phyloP scores from a whole-genome alignment of 1,139 yeast genomes.

The Candida tropicalis region DNA sequence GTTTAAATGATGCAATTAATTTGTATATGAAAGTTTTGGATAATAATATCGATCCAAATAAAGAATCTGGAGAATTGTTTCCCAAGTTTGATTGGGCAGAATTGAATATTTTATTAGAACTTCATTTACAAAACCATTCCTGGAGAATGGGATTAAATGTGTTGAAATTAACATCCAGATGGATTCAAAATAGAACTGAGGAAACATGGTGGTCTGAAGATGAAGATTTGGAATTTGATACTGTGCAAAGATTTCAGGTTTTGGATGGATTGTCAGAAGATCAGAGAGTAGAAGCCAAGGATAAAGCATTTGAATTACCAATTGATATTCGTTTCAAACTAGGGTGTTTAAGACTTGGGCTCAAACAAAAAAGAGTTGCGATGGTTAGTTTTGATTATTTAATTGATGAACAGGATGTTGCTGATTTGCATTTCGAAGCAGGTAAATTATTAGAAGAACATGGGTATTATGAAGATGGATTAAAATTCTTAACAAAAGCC shows the following conservation, averaged over 20 bases:
- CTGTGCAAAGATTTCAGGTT: slow-evolving; percentile 49
- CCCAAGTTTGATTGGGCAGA: slow-evolving; percentile 83
- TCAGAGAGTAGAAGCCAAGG: slow-evolving; percentile 27
- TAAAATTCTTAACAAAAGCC: slow-evolving; percentile 61
- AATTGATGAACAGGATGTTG: slow-evolving; percentile 59
- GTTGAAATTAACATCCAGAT: slow-evolving; percentile 73
- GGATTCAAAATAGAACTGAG: slow-evolving; percentile 72
- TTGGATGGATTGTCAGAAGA: slow-evolving; percentile 19
- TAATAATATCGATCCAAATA: slow-evolving; percentile 46
- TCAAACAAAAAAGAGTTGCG: slow-evolving; percentile 71
- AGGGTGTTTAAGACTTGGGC: slow-evolving; percentile 70
- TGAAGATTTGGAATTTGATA: slow-evolving; percentile 78
- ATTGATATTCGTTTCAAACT: slow-evolving; percentile 84
- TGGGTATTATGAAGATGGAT: slow-evolving; percentile 72
- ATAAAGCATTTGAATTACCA: slow-evolving; percentile 57
- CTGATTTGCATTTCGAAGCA: slow-evolving; percentile 76
- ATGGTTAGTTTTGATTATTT: slow-evolving; percentile 61
- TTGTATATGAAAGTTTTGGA: slow-evolving; percentile 71
- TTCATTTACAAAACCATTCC: slow-evolving; percentile 68
- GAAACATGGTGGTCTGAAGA: slow-evolving; percentile 86
- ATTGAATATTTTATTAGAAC: slow-evolving; percentile 78
- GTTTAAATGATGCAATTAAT: slow-evolving; percentile 79
- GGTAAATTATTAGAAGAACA: slow-evolving; percentile 72
- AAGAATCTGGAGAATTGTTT: slow-evolving; percentile 31
- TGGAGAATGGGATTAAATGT: slow-evolving; percentile 66